Percentiles rank a stretch among this genome's conserved stretches.
These are phyloP conservation scores for Didymella arachidicola DNA, from an alignment of 2,329 filamentous ascomycete species.

Conservation along the genomic window DNA sequence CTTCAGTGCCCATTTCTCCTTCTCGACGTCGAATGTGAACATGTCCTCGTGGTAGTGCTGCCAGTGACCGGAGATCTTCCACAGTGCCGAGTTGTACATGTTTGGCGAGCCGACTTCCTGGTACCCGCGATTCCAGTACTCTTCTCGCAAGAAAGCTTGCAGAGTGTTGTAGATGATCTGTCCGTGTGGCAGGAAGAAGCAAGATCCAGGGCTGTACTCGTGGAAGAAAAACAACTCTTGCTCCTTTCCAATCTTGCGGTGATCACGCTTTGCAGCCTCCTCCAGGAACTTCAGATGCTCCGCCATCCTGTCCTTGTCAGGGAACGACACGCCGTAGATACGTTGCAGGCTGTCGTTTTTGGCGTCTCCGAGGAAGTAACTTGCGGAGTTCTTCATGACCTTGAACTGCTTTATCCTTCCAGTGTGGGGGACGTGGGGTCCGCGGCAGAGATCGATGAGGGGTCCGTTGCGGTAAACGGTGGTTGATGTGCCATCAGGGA, in stretches of 20 bases:
- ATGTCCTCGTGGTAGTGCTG: conserved; percentile 92
- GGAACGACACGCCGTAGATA: conserved; percentile 96
- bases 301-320: conserved; percentile 92
- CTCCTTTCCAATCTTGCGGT: conserved; percentile 90
- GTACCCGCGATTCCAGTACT: conserved; percentile 94
- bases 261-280: conserved; percentile 97
- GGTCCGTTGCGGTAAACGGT: conserved; percentile 95
- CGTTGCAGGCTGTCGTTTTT: conserved; percentile 94
- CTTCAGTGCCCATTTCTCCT: conserved; percentile 85
- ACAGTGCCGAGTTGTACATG: conserved; percentile 92
- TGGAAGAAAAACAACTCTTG: conserved; percentile 99
- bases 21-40: conserved; percentile 86
- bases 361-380: conserved; percentile 94
- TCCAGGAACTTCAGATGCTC: conserved; percentile 95
- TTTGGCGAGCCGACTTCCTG: conserved; percentile 95
- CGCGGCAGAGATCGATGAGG: conserved; percentile 92
- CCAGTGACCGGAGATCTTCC: conserved; percentile 97
- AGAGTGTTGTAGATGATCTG: conserved; percentile 93
- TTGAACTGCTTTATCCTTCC: conserved; percentile 94
- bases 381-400: conserved; percentile 85
- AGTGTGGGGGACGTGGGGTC: conserved; percentile 92
- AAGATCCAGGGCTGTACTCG: conserved; percentile 88
- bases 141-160: conserved; percentile 78
- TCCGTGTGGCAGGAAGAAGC: conserved; percentile 92
- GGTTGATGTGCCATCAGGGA: conserved; percentile 85